Evolutionary conservation across 352 stramenopile genomes (phyloP), one percentile per base, ranked within the genome.

Genomic region (Blastocystis sp.): DNA sequence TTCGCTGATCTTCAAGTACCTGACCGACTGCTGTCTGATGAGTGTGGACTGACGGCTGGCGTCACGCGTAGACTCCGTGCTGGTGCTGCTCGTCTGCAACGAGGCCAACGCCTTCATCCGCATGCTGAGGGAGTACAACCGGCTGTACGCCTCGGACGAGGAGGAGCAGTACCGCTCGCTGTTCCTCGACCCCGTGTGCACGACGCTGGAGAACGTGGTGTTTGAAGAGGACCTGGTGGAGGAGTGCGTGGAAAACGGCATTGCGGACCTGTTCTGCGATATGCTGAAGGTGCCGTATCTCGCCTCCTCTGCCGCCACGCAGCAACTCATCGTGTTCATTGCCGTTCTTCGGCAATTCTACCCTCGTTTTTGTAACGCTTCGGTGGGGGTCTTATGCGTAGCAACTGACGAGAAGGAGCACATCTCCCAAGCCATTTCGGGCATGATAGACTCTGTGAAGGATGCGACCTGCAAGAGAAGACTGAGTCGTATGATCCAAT

Each of bases 401-500:
- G 41, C 24, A 29, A 39, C 65, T 26, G 31, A 66, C 12, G 51
- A 66, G 9, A 39, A 35, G 12, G 21, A 16, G n/a, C 29, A 67
- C 12, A 4, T 85, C 33, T 24, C n/a, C 9, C 31, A 67, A 1
- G 55, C 21, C 16, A 85, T 85, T 29, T 9, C 19, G 4, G 10
- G 12, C 10, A 67, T 85, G 10, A 59, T 67, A 9, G 21, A 85
- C 31, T n/a, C 33, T n/a, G 41, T 67, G 33, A 33, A 67, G n/a
- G 74, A 85, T 69, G n/a, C 45, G 19, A 85, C 74, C 9, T 85
- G 74, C 60, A 67, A 85, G 6, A 51, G 74, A 61, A 62, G 74
- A 70, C 33, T 85, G 21, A 26, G 31, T 3, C 41, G 74, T 35
- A 35, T 85, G 51, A 67, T 85, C 19, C 19, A 66, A 16, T 85